Base-by-base conservation (phyloP, 202 grass and related monocot genomes). In the Sporobolus alterniflorus region DNA sequence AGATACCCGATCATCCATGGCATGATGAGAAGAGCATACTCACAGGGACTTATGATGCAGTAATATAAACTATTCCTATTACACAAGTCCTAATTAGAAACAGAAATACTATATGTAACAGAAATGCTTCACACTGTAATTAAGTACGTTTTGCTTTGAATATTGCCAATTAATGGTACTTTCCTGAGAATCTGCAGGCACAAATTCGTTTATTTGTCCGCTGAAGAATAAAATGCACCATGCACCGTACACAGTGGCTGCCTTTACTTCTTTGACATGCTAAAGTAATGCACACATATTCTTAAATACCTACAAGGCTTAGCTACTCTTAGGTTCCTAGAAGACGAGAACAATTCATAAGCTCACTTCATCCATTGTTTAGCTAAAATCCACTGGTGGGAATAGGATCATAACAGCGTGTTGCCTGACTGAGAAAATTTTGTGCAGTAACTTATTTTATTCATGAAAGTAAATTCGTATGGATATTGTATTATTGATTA, bases 111-210 rank as follows among this genome's bases (percentile, higher is more conserved):
- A 39, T 25, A 21, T 49, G 57, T 48, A 7, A 67, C 73, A 22
- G 7, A 78, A 78, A 61, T 73, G 78, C 34, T 62, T 67, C 28
- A 28, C 54, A 61, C 54, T 73, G 41, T 39, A 90, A 83, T 83
- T 63, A 90, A 87, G 55, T 81, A 85, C 71, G 1, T 42, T 66
- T 55, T 57, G 76, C 63, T 70, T 84, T 76, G 16, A 84, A 76
- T 75, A 69, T 67, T 80, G 62, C n/a, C 64, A 67, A 76, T 85
- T 30, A 66, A 77, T 75, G 74, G 80, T 69, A 71, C 64, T 69
- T 47, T 70, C 64, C 44, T 59, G 34, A 79, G 52, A 80, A 83
- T 75, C 74, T 79, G 56, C 25, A 79, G n/a, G 62, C 62, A 71
- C 71, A 75, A 87, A 75, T 34, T 75, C 44, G 69, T 47, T 74